A percentile compares a stretch with the other conserved stretches of the same genome.
phyloP scores from a whole-genome alignment of 2,329 filamentous ascomycete genomes.

The Exophiala mesophila region DNA sequence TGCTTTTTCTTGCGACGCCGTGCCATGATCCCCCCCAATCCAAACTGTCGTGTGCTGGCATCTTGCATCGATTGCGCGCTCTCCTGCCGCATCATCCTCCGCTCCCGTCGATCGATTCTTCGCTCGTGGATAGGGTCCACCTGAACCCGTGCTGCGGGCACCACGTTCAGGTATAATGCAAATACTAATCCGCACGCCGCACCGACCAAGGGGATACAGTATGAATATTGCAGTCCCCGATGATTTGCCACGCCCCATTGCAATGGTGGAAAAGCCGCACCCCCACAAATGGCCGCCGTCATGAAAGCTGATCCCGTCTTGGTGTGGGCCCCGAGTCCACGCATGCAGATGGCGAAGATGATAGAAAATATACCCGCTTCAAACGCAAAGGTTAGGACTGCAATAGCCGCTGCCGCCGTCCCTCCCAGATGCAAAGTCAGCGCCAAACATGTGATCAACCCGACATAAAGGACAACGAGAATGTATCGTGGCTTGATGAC shows the following conservation, averaged over 20 bases:
- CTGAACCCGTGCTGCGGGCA: conserved; percentile 45
- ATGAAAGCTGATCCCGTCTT: conserved; percentile 53
- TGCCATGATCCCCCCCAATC: conserved; percentile 16
- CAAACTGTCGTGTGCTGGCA: conserved; percentile 8
- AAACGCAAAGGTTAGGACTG: conserved; percentile 54
- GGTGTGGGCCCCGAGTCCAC: conserved; percentile 54
- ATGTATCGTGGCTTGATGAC: conserved; percentile 56
- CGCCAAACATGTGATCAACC: conserved; percentile 48
- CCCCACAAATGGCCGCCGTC: conserved; percentile 51
- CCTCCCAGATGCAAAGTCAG: conserved; percentile 49
- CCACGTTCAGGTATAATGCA: conserved; percentile 50
- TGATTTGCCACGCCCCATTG: conserved; percentile 40
- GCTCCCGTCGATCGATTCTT: conserved; percentile 5
- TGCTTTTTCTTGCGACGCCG: conserved; percentile 13
- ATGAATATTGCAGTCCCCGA: conserved; percentile 44
- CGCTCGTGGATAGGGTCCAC: conserved; percentile 45
- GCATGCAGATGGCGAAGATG: conserved; percentile 54
- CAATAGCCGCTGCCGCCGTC: conserved; percentile 41
- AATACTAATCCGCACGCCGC: conserved; percentile 50
- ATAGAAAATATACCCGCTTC: conserved; percentile 57
- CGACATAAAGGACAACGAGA: conserved; percentile 50
- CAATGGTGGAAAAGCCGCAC: conserved; percentile 52
- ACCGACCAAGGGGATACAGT: conserved; percentile 49
- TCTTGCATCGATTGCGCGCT: conserved; percentile 3
- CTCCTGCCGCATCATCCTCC: not conserved